These are phyloP conservation scores for Paraurostyla sp. DNA, from an alignment of 73 alveolate genomes.

Conservation along the genomic window DNA sequence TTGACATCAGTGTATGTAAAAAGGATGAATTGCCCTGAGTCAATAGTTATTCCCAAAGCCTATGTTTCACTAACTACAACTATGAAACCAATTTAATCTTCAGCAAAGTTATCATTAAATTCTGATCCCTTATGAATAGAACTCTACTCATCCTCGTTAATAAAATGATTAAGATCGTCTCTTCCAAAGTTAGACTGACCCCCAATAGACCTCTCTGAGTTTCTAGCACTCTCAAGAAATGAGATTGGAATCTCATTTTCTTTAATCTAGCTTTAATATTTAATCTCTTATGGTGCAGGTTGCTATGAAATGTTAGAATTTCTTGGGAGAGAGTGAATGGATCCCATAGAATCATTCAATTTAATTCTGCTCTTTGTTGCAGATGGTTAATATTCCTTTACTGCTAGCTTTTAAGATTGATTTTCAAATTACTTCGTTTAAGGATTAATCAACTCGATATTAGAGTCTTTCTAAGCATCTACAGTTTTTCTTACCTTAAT, in stretches of 20 bases:
- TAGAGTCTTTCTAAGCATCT: too few species aligned
- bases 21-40: slow-evolving; percentile 6
- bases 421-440: too few species aligned
- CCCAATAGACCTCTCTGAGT: not conserved
- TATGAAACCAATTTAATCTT: slow-evolving; percentile 26
- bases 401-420: too few species aligned
- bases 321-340: too few species aligned
- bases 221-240: slow-evolving; percentile 18
- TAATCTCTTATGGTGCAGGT: not conserved
- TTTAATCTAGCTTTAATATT: not conserved
- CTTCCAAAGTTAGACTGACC: not conserved
- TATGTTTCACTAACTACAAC: slow-evolving; percentile 13
- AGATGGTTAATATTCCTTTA: too few species aligned
- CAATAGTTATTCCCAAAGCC: slow-evolving; percentile 10
- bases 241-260: slow-evolving; percentile 19
- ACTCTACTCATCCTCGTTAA: too few species aligned
- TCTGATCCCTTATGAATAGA: too few species aligned
- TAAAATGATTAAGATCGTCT: not conserved
- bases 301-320: too few species aligned
- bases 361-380: too few species aligned
- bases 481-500: too few species aligned
- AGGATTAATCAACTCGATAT: too few species aligned
- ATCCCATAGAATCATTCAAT: too few species aligned
- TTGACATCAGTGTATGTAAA: not conserved
- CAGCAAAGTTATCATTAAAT: slow-evolving; percentile 19